These are phyloP conservation scores for Phialophora tarda DNA, from an alignment of 2,329 filamentous ascomycete species.

Conservation along the genomic window DNA sequence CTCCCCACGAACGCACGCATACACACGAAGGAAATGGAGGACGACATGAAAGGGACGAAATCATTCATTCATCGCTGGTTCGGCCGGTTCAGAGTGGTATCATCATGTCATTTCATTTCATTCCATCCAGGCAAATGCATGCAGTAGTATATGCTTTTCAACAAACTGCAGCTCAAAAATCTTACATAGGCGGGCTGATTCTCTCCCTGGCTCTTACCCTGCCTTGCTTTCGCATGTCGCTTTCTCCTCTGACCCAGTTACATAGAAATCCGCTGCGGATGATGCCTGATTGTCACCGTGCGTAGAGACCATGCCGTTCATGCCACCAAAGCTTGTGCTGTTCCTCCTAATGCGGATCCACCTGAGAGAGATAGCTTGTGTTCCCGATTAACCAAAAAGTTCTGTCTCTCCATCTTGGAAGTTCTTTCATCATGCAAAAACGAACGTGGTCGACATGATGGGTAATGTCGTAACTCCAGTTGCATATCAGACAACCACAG, in stretches of 20 bases:
- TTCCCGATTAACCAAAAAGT: conserved; percentile 2
- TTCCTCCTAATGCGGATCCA: background rate
- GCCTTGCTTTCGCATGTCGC: background rate
- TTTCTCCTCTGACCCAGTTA: background rate
- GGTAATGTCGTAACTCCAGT: conserved; percentile 10
- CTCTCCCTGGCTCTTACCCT: background rate
- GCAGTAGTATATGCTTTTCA: conserved; percentile 9
- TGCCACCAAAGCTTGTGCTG: background rate
- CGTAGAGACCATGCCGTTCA: background rate
- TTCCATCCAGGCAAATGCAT: conserved; percentile 5
- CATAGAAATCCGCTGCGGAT: background rate
- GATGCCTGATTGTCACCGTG: too few species aligned
- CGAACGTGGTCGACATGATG: conserved; percentile 14
- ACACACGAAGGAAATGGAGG: background rate
- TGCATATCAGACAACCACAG: conserved; percentile 22
- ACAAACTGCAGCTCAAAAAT: conserved; percentile 12
- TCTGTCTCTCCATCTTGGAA: background rate
- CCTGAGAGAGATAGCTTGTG: background rate
- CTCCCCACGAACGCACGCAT: background rate
- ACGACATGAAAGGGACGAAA: background rate
- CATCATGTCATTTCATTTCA: conserved; percentile 15
- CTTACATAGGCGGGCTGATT: background rate
- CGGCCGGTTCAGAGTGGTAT: background rate
- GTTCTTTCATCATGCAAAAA: background rate
- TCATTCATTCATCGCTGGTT: background rate